A percentile compares a stretch with the other conserved stretches of the same genome.
These are phyloP conservation scores for Pestalotiopsis fici DNA, from an alignment of 2,329 filamentous ascomycete species.

Conservation along the genomic window DNA sequence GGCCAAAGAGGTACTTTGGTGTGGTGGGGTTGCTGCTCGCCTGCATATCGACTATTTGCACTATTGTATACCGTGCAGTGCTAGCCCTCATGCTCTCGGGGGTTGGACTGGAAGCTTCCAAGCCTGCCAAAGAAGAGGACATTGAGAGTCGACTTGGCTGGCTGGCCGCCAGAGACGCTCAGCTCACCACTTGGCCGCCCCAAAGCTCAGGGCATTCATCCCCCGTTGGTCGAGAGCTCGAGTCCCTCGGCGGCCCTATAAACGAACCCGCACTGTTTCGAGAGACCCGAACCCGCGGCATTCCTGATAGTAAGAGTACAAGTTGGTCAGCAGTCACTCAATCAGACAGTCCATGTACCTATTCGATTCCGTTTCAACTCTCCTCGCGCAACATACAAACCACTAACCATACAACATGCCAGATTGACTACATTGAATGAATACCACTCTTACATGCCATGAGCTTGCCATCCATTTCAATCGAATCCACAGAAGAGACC, in stretches of 20 bases:
- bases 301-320: not conserved
- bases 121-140: too few relatives aligned
- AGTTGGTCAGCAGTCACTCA: not conserved
- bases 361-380: not conserved
- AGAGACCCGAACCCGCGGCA: not conserved
- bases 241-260: not conserved
- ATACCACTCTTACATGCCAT: not conserved
- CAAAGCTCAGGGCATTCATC: not conserved
- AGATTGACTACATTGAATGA: not conserved
- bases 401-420: not conserved
- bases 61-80: constrained; percentile 5
- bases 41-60: not conserved
- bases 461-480: not conserved
- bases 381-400: not conserved
- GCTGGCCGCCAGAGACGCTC: not conserved
- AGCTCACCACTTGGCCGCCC: not conserved
- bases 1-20: not conserved
- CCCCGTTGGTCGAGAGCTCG: not conserved
- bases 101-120: not conserved
- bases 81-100: not conserved
- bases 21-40: not conserved
- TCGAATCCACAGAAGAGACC: not conserved
- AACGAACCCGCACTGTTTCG: not conserved
- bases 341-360: not conserved
- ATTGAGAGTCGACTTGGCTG: not conserved